Base-by-base conservation (phyloP, 306 rosid genomes). In the Vigna nakashimae region DNA sequence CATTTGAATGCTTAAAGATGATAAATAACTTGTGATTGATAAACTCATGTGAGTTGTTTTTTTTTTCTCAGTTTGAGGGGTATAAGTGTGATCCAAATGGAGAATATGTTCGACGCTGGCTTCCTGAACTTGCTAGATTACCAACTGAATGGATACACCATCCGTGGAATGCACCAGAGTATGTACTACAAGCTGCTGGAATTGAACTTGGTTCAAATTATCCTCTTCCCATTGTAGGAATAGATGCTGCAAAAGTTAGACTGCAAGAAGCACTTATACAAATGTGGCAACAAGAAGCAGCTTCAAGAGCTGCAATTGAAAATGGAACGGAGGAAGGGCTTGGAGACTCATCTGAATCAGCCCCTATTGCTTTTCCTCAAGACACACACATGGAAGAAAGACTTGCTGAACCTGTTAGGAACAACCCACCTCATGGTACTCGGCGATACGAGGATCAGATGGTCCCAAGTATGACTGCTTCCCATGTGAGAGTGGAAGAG, bases 61-160 rank as follows among this genome's bases (percentile, higher is more conserved):
- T 0, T 42, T 42, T 66, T 79, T 71, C 81, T 73, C 85, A 94
- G 98, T 87, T 94, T 65, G 93, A 91, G 80, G 98, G 97, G 18
- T 94, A 94, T 84, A 94, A 87, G 71, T 94, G 78, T 32, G 98
- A 91, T 64, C 97, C 97, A 6, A 60, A 90, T 18, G 98, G 98
- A 74, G 98, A 94, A 78, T 94, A 94, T 52, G 98, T 94, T 16
- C 86, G 97, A 28, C 89, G 97, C 73, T 94, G 98, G 98, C 98
- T 94, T 73, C 97, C 97, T 20, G 98, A 94, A 79, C 94, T 94
- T 46, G 76, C 97, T 10, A 90, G 97, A 82, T 73, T 94, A 68
- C 97, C 97, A 55, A 94, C 98, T 6, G 94, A 91, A 80, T 94
- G 97, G 97, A 94, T 94, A 79, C 98, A 94, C 80, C 98, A 94